Percentiles rank a stretch among this genome's conserved stretches.
phyloP scores from a whole-genome alignment of 495 filamentous ascomycete genomes.

The Aspergillus sclerotioniger region DNA sequence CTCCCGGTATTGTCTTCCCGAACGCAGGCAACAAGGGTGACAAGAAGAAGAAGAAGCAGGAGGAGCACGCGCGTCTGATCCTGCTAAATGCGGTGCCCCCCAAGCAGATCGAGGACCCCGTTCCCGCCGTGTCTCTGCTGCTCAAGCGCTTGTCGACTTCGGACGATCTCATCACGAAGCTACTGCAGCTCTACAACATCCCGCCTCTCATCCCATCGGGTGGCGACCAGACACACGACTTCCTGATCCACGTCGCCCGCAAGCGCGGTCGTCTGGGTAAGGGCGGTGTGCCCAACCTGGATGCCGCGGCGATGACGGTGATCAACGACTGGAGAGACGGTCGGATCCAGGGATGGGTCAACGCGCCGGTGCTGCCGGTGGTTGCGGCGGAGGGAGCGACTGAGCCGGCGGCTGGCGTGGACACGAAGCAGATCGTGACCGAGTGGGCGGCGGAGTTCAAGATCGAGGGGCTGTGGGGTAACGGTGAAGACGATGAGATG shows the following conservation, averaged over 20 bases:
- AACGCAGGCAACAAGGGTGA: conserved; percentile 47
- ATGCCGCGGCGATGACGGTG: conserved; percentile 85
- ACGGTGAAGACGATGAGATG: conserved; percentile 52
- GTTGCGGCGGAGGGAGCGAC: conserved; percentile 33
- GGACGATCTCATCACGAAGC: conserved; percentile 66
- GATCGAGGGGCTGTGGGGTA: conserved; percentile 89
- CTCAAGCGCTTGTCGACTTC: conserved; percentile 73
- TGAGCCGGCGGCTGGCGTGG: conserved; percentile 40
- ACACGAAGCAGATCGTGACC: conserved; percentile 82
- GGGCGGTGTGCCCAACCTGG: conserved; percentile 84
- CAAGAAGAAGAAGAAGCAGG: conserved; percentile 47
- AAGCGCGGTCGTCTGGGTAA: conserved; percentile 88
- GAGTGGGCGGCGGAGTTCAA: conserved; percentile 97
- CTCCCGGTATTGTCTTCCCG: conserved; percentile 94
- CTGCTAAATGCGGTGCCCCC: conserved; percentile 90
- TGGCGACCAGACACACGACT: conserved; percentile 83
- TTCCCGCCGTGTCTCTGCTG: conserved; percentile 80
- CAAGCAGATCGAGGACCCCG: conserved; percentile 87
- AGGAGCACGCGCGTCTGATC: conserved; percentile 78
- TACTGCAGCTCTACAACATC: conserved; percentile 78
- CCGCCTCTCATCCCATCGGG: conserved; percentile 66
- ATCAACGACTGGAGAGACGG: conserved; percentile 96
- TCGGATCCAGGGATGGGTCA: conserved; percentile 88
- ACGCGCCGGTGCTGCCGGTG: conserved; percentile 64
- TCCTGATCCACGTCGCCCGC: conserved; percentile 89